Percentiles rank a stretch among this genome's conserved stretches.
Conservation (phyloP, 768 basidiomycete genomes). For the Amanita exitialis region DNA sequence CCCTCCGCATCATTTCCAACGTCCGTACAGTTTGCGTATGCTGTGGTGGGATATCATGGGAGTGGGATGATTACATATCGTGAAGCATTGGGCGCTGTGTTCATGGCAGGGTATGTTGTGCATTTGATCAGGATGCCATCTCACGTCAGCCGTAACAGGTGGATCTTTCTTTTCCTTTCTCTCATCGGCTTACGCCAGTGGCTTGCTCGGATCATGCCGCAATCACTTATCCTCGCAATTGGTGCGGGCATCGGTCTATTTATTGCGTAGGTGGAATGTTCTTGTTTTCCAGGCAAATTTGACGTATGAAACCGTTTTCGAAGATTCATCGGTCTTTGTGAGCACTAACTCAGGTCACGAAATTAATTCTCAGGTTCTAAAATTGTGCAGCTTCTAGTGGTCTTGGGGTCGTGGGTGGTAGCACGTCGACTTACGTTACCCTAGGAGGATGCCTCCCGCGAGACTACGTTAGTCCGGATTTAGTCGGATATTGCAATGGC, state of each 20-base stretch:
- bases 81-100: constrained; percentile 79
- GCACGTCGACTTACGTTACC: constrained; percentile 58
- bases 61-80: constrained; percentile 61
- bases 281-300: background rate
- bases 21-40: constrained; percentile 63
- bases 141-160: constrained; percentile 27
- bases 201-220: constrained; percentile 83
- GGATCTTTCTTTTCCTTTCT: constrained; percentile 75
- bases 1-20: background rate
- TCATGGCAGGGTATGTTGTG: constrained; percentile 65
- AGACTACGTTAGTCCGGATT: constrained; percentile 33
- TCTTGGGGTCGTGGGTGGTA: constrained; percentile 68
- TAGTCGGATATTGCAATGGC: constrained; percentile 51
- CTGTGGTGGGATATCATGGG: constrained; percentile 80
- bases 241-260: constrained; percentile 87
- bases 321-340: constrained; percentile 71
- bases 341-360: constrained; percentile 10
- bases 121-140: constrained; percentile 2
- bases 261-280: constrained; percentile 52
- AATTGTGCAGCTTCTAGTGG: constrained; percentile 47
- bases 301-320: constrained; percentile 6
- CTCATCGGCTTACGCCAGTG: constrained; percentile 81
- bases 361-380: background rate
- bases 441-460: constrained; percentile 60
- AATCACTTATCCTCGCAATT: constrained; percentile 75